These are phyloP conservation scores for Apiospora saccharicola DNA, from an alignment of 2,329 filamentous ascomycete genomes.

Conservation along the genomic window DNA sequence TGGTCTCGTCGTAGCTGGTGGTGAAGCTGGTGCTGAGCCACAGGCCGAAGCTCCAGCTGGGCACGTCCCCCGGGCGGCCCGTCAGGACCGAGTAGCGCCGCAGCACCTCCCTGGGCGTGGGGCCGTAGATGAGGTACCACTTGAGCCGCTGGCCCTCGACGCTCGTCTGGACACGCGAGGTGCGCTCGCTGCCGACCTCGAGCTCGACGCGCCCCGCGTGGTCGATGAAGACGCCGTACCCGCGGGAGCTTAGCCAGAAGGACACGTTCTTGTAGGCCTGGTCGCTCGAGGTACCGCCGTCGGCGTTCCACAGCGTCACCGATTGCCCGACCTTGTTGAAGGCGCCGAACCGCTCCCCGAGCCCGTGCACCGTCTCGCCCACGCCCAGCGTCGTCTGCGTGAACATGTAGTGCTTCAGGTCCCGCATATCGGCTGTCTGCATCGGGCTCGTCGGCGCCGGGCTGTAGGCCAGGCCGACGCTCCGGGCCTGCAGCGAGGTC, in stretches of 20 bases:
- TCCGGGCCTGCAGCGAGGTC: conserved; percentile 62
- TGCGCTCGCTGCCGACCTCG: conserved; percentile 78
- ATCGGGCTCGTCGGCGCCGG: conserved; percentile 60
- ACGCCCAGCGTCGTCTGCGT: conserved; percentile 62
- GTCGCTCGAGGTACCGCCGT: conserved; percentile 72
- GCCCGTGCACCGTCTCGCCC: conserved; percentile 74
- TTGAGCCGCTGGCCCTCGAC: conserved; percentile 74
- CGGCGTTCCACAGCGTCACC: conserved; percentile 69
- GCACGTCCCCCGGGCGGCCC: conserved; percentile 69
- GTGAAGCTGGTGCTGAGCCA: conserved; percentile 82
- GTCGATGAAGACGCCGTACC: conserved; percentile 81
- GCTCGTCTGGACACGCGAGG: conserved; percentile 72
- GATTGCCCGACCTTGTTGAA: conserved; percentile 80
- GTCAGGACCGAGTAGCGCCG: conserved; percentile 72
- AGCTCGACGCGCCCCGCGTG: conserved; percentile 73
- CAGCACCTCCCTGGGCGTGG: conserved; percentile 75
- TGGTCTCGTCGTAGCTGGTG: conserved; percentile 74
- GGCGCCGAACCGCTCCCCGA: conserved; percentile 79
- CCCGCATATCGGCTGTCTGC: conserved; percentile 60
- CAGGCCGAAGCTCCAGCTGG: conserved; percentile 77
- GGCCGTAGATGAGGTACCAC: conserved; percentile 77
- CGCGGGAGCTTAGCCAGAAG: conserved; percentile 74
- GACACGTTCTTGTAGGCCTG: conserved; percentile 77
- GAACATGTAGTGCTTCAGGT: conserved; percentile 64
- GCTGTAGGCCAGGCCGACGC: conserved; percentile 63